A percentile compares a stretch with the other conserved stretches of the same genome.
Evolutionary conservation across 345 rosid genomes (phyloP).

Genomic region (Brassica juncea): DNA sequence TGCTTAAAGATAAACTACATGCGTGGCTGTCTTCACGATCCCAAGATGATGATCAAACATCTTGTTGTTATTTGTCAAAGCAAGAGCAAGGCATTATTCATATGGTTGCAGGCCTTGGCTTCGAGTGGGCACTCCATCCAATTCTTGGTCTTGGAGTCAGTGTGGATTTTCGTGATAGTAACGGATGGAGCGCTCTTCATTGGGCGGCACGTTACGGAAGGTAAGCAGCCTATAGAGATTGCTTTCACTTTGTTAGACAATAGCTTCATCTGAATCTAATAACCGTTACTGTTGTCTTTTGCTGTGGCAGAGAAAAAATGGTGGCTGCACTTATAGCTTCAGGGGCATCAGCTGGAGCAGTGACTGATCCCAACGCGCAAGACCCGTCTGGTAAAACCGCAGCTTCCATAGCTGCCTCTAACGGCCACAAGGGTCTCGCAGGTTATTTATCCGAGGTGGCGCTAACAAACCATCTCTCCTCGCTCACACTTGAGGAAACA

Average conservation of each 20-base stretch:
- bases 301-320: constrained; percentile 75
- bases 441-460: constrained; percentile 95
- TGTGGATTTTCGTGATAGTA: constrained; percentile 81
- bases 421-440: constrained; percentile 89
- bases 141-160: constrained; percentile 68
- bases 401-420: constrained; percentile 70
- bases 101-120: constrained; percentile 86
- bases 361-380: constrained; percentile 79
- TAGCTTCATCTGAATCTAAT: neutral
- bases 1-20: constrained; percentile 78
- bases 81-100: constrained; percentile 92
- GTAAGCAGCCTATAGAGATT: constrained; percentile 39
- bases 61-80: constrained; percentile 68
- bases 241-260: neutral
- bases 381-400: constrained; percentile 83
- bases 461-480: constrained; percentile 88
- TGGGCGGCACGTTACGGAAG: constrained; percentile 98
- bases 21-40: constrained; percentile 73
- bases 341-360: constrained; percentile 93
- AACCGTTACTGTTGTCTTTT: constrained; percentile 9
- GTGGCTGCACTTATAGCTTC: constrained; percentile 89
- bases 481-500: constrained; percentile 79
- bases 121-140: constrained; percentile 85
- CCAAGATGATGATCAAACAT: constrained; percentile 39
- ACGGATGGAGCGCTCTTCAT: constrained; percentile 97